Conservation (phyloP, 306 rosid species). For the Malus domestica region DNA sequence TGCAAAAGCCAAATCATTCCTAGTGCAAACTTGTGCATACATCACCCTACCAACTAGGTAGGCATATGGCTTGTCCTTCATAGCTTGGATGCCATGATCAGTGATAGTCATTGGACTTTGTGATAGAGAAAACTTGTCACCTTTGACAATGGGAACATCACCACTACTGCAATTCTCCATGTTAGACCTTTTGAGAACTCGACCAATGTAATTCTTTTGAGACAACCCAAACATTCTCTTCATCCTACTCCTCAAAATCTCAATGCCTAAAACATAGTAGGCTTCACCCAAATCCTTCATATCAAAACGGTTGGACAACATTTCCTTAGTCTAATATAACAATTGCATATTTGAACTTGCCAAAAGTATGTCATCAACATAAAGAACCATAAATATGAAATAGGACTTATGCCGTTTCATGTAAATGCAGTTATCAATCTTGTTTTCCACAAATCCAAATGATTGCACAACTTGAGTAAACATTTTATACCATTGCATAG, state of each 20-base stretch:
- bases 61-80: not conserved
- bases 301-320: not conserved
- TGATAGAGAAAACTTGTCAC: not conserved
- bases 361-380: not conserved
- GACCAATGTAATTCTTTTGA: not conserved
- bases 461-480: not conserved
- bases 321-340: no score
- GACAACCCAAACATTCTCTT: not conserved
- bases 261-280: not conserved
- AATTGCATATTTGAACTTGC: not conserved
- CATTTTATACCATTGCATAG: not conserved
- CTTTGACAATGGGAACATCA: not conserved
- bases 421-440: not conserved
- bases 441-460: not conserved
- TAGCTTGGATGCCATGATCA: not conserved
- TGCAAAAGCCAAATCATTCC: no score
- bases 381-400: not conserved
- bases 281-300: not conserved
- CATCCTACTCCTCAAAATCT: not conserved
- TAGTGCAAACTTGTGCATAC: no score
- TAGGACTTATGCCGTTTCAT: not conserved
- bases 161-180: not conserved
- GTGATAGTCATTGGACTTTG: not conserved
- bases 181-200: no score
- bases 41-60: no score